Evolutionary conservation across 179 eudicot genomes (phyloP).

Genomic region (Dionaea muscipula): DNA sequence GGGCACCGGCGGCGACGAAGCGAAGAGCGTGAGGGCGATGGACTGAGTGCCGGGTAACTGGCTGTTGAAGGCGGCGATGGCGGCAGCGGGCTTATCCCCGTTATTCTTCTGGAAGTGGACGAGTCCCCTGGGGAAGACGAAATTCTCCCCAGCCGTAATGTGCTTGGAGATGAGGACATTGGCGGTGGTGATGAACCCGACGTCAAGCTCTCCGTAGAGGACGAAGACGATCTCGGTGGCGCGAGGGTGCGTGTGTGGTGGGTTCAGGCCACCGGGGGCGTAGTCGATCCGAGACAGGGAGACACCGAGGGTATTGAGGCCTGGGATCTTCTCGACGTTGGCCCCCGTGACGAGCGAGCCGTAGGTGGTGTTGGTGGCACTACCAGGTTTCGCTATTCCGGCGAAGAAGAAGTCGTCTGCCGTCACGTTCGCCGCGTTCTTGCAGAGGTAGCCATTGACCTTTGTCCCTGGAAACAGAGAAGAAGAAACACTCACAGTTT

Average conservation of each 20-base stretch:
- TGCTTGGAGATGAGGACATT: conserved; percentile 38
- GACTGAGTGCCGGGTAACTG: conserved; percentile 46
- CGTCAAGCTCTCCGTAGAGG: conserved; percentile 34
- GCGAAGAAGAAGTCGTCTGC: conserved; percentile 42
- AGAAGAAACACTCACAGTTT: too few species aligned
- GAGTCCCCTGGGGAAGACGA: conserved; percentile 42
- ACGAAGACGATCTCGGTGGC: conserved; percentile 48
- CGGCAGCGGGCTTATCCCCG: conserved; percentile 35
- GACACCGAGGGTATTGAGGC: conserved; percentile 56
- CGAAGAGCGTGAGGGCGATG: conserved; percentile 36
- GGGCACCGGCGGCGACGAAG: conserved; percentile 40
- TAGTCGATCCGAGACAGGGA: conserved; percentile 53
- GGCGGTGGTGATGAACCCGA: conserved; percentile 36
- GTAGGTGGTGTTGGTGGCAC: conserved; percentile 34
- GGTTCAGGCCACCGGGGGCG: conserved; percentile 41
- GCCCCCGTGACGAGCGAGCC: conserved; percentile 43
- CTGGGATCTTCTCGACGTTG: conserved; percentile 40
- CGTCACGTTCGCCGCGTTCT: conserved; percentile 17
- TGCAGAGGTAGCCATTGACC: conserved; percentile 52
- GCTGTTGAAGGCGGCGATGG: conserved; percentile 44
- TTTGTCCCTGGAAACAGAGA: conserved; percentile 29
- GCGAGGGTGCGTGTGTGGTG: conserved; percentile 53
- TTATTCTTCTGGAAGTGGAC: conserved; percentile 52
- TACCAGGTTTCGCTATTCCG: conserved; percentile 33
- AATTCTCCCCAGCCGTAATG: conserved; percentile 37